These are phyloP conservation scores for Helenozyma rhizophorensis DNA, from an alignment of 805 yeast species.

Conservation along the genomic window DNA sequence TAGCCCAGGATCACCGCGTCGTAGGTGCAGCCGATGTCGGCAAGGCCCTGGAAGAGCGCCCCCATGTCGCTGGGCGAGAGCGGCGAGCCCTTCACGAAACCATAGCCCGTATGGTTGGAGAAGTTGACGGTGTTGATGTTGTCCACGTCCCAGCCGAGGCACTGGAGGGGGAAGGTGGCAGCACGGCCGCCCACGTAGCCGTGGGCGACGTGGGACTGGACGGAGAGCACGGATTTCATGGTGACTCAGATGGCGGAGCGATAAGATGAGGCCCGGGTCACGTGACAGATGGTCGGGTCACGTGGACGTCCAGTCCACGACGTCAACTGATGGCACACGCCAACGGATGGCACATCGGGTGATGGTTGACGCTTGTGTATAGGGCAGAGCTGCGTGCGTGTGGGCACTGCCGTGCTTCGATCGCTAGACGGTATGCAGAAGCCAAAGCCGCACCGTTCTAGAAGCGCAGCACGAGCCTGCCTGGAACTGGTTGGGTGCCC, in stretches of 20 bases:
- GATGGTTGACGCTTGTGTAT: too few species aligned
- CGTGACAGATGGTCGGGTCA: too few species aligned
- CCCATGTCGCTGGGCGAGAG: slow-evolving; percentile 7
- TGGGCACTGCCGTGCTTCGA: too few species aligned
- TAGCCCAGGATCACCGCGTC: slow-evolving; percentile 18
- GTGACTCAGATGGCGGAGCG: not conserved
- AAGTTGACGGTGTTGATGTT: slow-evolving; percentile 81
- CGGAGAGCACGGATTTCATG: slow-evolving; percentile 39
- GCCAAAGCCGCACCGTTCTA: too few species aligned
- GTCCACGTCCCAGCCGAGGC: slow-evolving; percentile 90
- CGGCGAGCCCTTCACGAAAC: slow-evolving; percentile 25
- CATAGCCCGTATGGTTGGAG: slow-evolving; percentile 92
- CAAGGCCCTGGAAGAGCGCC: slow-evolving; percentile 11
- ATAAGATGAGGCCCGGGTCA: too few species aligned
- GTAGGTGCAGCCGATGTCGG: slow-evolving; percentile 10
- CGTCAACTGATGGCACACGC: too few species aligned
- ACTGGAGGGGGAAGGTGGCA: slow-evolving; percentile 83
- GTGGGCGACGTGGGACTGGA: slow-evolving; percentile 87
- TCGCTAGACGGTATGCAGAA: too few species aligned
- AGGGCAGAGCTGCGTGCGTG: too few species aligned
- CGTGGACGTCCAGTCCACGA: too few species aligned
- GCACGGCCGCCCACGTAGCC: slow-evolving; percentile 95
- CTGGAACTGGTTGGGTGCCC: too few species aligned
- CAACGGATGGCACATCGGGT: too few species aligned
- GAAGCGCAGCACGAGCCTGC: too few species aligned